Evolutionary conservation across 768 basidiomycete species (phyloP), one percentile per base, ranked within the genome.

Genomic region (Amylocystis lapponica): DNA sequence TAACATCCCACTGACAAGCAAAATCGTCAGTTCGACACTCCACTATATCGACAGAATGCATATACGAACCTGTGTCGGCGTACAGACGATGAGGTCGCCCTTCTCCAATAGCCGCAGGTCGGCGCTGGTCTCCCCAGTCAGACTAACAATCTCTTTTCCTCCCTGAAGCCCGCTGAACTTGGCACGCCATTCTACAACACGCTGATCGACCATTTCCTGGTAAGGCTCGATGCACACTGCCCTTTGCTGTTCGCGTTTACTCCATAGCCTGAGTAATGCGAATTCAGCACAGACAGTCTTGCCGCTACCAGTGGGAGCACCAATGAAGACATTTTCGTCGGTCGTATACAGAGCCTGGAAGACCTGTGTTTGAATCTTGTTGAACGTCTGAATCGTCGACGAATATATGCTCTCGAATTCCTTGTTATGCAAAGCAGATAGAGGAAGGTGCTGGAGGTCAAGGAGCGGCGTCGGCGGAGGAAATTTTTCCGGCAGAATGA

Each of bases 211-310:
- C 88, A 97, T 95, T 53, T 98, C 96, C 54, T 93, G 93, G 62
- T 88, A 96, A 0, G 96, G 96, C 63, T 94, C 91, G 39, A 98
- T 84, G 59, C 95, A 97, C 3, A 97, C 91, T 0, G 94, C 94
- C 14, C 93, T 73, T 16, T 78, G 76, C 34, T 82, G 74, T 48
- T 93, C 84, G 5, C 72, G 68, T 63, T 90, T 90, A 37, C 89
- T 88, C 96, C 96, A 99, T 0, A 99, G 64, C n/a, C 93, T 79
- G 36, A 99, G 68, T 12, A 99, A 69, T 0, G 96, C 96, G 47
- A 97, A 95, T 61, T 99, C 96, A 0, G 94, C 96, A 52, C 92
- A 95, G 31, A 98, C 86, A 0, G 95, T 98, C 74, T 99, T 98
- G 11, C 96, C 95, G 39, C 87, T 91, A 19, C 96, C 95, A 0